Conservation (phyloP, 306 rosid species). For the Prunus persica region DNA sequence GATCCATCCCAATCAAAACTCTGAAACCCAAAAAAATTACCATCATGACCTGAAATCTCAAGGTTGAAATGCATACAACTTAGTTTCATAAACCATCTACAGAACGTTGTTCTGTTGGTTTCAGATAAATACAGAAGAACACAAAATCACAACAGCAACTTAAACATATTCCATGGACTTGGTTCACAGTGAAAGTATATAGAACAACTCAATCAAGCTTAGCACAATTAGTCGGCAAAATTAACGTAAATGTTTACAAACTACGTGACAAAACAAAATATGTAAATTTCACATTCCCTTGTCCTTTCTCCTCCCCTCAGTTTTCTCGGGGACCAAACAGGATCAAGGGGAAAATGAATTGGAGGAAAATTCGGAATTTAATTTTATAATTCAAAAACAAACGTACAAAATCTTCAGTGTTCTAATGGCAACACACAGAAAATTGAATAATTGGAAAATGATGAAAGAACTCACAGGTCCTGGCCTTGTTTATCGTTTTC, state of each 20-base stretch:
- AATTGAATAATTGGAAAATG: neutral
- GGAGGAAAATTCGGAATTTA: conserved; percentile 8
- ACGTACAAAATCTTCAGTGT: neutral
- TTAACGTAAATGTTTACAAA: neutral
- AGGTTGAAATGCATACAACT: conserved; percentile 3
- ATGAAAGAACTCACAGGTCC: conserved; percentile 34
- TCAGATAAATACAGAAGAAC: neutral
- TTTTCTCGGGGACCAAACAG: conserved; percentile 16
- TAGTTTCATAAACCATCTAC: conserved; percentile 15
- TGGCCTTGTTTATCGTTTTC: conserved; percentile 15
- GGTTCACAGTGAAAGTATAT: neutral
- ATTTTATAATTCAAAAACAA: neutral
- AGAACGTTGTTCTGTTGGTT: neutral
- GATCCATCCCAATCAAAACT: conserved; percentile 17
- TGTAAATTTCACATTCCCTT: neutral
- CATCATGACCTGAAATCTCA: conserved; percentile 34
- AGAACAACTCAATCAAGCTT: neutral
- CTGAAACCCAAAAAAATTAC: conserved; percentile 26
- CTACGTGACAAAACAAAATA: neutral
- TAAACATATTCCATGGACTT: conserved; percentile 1
- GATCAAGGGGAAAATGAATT: neutral
- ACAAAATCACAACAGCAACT: conserved; percentile 9
- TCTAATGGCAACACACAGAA: neutral
- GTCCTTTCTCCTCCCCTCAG: neutral
- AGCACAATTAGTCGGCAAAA: conserved; percentile 4